Percentiles rank a stretch among this genome's conserved stretches.
These are phyloP conservation scores for Sporisorium exsertum DNA, from an alignment of 1,284 basidiomycete species.

Conservation along the genomic window DNA sequence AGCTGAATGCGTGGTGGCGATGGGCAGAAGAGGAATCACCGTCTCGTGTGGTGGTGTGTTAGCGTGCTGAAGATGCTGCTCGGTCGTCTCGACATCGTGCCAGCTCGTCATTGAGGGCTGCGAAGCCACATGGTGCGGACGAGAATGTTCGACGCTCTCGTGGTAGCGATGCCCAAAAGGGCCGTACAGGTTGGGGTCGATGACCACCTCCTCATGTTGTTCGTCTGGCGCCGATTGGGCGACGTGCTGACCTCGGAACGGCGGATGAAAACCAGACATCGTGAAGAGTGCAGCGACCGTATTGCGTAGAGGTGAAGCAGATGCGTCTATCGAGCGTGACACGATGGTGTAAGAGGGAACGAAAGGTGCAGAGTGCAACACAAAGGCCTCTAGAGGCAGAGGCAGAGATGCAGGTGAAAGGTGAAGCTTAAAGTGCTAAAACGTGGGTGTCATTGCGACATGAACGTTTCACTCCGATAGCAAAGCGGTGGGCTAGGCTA, in stretches of 20 bases:
- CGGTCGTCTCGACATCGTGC: constrained; percentile 41
- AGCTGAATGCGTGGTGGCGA: constrained; percentile 2
- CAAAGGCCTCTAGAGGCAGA: too few species aligned
- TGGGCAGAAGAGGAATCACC: constrained; percentile 16
- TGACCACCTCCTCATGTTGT: constrained; percentile 17
- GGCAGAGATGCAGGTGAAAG: background rate
- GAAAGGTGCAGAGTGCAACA: background rate
- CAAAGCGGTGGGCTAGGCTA: too few species aligned
- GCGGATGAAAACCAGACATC: constrained; percentile 33
- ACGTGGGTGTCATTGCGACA: too few species aligned
- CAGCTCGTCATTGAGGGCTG: constrained; percentile 10
- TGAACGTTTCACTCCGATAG: too few species aligned
- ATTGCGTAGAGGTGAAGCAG: background rate
- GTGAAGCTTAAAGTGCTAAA: too few species aligned
- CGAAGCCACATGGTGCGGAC: background rate
- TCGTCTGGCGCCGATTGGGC: background rate
- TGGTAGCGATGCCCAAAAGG: constrained; percentile 42
- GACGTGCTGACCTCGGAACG: constrained; percentile 11
- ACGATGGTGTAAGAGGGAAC: background rate
- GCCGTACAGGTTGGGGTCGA: constrained; percentile 51
- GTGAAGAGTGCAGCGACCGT: too few species aligned
- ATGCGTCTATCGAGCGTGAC: background rate
- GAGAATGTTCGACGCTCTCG: background rate
- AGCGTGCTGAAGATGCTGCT: constrained; percentile 21
- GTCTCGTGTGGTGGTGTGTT: constrained; percentile 1